Evolutionary conservation across 2,329 filamentous ascomycete genomes (phyloP), one percentile per base, ranked within the genome.

Genomic region (Ophiostoma ulmi): DNA sequence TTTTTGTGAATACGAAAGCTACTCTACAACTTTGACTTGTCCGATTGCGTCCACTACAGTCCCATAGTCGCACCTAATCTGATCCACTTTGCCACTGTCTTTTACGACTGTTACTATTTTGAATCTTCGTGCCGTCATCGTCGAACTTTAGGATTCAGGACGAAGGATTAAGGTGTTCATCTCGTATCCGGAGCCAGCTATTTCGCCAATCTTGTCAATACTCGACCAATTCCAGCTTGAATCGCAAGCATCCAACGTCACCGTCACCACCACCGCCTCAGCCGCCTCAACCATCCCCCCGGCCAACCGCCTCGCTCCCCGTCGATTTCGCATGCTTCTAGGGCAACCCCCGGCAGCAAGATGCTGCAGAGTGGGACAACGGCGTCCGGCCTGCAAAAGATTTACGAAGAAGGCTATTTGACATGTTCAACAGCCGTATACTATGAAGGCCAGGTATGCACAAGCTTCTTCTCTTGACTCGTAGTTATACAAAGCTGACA

Each of bases 381-480:
- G 73, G 85, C 89, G 78, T 88, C 91, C 80, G 88, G 89, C 73
- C 88, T 97, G 80, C 94, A 98, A 82, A 97, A 97, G 86, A 97
- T 93, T 70, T 98, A 98, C 82, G 94, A 98, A 82, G 93, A 98
- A 80, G 94, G 91, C 80, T 97, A 97, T 81, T 82, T 97, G 76
- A 93, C 91, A 78, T 97, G 94, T 81, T 97, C 94, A 17, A 98
- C 94, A 1, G 94, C 94, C 55, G 92, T 97, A 69, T 97, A 97
- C 81, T 97, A 97, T 80, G 95, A 99, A 82, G 88, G 90, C 78
- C 91, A 96, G 87, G 93, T 96, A 81, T 70, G 76, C 75, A 10
- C 1, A n/a, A n/a, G 31, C 31, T 31, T 31, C 31, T 31, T 48
- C 39, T 35, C 13, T 52, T 35, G 41, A 67, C 6, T 38, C 5